Evolutionary conservation across 2,329 filamentous ascomycete species (phyloP).

Genomic region (Ramularia endophylla): DNA sequence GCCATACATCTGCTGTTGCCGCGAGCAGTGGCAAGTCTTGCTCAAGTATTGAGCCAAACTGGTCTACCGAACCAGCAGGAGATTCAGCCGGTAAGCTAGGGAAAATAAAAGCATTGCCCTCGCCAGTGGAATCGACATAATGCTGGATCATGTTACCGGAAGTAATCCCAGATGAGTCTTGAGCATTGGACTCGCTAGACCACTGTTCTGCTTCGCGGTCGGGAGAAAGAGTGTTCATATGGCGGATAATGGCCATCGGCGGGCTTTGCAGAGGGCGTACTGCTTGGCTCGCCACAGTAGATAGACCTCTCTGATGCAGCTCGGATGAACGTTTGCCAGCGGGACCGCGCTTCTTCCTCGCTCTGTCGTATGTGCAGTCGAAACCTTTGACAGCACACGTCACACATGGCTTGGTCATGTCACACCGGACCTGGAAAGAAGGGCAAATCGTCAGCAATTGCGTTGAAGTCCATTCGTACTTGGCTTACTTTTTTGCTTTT

Average conservation of each 20-base stretch:
- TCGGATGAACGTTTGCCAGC: slow-evolving; percentile 33
- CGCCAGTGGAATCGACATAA: slow-evolving; percentile 19
- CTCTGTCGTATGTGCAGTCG: slow-evolving; percentile 37
- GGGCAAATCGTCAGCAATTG: not conserved
- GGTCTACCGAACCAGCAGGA: slow-evolving; percentile 30
- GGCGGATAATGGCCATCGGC: too few relatives aligned
- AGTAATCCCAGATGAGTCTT: too few relatives aligned
- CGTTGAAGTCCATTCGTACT: slow-evolving; percentile 6
- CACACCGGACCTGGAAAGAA: slow-evolving; percentile 33
- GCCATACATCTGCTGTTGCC: slow-evolving; percentile 31
- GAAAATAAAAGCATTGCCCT: slow-evolving; percentile 34
- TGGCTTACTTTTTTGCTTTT: slow-evolving; percentile 24
- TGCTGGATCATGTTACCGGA: too few relatives aligned
- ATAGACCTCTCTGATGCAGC: slow-evolving; percentile 26
- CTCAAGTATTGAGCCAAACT: slow-evolving; percentile 22
- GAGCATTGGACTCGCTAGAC: slow-evolving; percentile 17
- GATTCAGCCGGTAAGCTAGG: slow-evolving; percentile 30
- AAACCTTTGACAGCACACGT: slow-evolving; percentile 35
- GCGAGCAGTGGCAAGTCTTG: slow-evolving; percentile 29
- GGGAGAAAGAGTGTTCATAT: too few relatives aligned
- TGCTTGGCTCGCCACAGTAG: too few relatives aligned
- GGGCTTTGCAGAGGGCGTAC: too few relatives aligned
- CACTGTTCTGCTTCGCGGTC: too few relatives aligned
- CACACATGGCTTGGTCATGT: slow-evolving; percentile 33
- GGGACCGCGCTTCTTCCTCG: slow-evolving; percentile 39